phyloP scores from a whole-genome alignment of 2,329 filamentous ascomycete species.

The Exophiala oligosperma region DNA sequence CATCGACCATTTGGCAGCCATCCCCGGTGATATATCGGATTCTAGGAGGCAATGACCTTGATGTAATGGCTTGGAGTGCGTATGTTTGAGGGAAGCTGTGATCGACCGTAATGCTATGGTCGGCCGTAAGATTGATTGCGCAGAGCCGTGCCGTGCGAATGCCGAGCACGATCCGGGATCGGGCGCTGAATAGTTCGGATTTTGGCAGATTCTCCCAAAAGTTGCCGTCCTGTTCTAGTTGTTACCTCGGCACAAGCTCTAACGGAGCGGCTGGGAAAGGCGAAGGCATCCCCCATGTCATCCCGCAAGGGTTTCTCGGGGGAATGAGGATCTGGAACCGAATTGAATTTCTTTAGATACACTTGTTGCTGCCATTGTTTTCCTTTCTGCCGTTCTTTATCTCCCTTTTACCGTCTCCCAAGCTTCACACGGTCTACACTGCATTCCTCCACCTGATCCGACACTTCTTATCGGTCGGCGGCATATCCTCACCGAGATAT shows the following conservation, averaged over 20 bases:
- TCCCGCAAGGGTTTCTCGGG: constrained; percentile 13
- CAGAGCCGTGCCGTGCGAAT: not conserved
- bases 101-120: not conserved
- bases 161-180: constrained; percentile 11
- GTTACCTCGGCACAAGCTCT: constrained; percentile 14
- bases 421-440: no score
- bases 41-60: no score
- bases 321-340: constrained; percentile 17
- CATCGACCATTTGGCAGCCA: constrained; percentile 12
- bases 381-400: not conserved
- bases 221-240: not conserved
- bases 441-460: not conserved
- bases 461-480: not conserved
- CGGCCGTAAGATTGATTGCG: not conserved
- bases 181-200: not conserved
- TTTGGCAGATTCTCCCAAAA: not conserved
- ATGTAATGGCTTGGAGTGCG: no score
- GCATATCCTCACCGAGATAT: not conserved
- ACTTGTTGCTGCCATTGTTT: not conserved
- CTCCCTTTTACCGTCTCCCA: not conserved
- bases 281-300: constrained; percentile 1
- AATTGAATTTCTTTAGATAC: not conserved
- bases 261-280: constrained; percentile 5
- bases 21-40: not conserved
- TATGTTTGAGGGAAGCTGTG: no score